A percentile compares a stretch with the other conserved stretches of the same genome.
Evolutionary conservation across 768 basidiomycete genomes (phyloP).

Genomic region (Chalciporus sphaerocephalus): DNA sequence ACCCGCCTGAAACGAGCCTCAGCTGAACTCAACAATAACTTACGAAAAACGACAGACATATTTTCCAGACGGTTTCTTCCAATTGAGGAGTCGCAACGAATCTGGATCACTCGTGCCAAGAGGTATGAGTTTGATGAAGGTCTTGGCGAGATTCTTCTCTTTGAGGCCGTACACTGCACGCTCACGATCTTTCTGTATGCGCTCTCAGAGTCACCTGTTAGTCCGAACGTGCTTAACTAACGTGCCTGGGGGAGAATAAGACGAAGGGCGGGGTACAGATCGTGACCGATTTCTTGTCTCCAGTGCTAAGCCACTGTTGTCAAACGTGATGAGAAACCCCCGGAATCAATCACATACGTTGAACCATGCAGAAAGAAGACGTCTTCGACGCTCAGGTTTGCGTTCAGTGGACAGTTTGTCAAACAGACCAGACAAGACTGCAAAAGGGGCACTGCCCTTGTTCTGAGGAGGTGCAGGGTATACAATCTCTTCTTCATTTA

Average conservation of each 20-base stretch:
- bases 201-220: neutral
- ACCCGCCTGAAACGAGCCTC: constrained; percentile 42
- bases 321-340: neutral
- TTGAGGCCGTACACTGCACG: constrained; percentile 91
- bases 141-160: constrained; percentile 90
- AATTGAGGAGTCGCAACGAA: constrained; percentile 77
- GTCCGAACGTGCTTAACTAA: neutral
- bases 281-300: constrained; percentile 79
- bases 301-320: constrained; percentile 55
- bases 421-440: constrained; percentile 66
- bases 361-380: constrained; percentile 73
- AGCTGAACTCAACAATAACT: neutral
- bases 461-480: constrained; percentile 63
- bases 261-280: constrained; percentile 86
- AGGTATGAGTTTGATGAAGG: constrained; percentile 86
- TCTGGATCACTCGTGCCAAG: constrained; percentile 77
- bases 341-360: constrained; percentile 46
- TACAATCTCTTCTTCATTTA: constrained; percentile 25
- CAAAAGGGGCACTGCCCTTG: constrained; percentile 64
- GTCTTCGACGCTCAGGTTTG: constrained; percentile 69
- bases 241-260: constrained; percentile 84
- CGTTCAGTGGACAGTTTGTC: constrained; percentile 68
- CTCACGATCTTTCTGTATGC: constrained; percentile 82
- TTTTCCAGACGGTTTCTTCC: constrained; percentile 79
- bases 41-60: constrained; percentile 44